Conservation (phyloP, 768 basidiomycete genomes). For the Lactifluus pinguis region DNA sequence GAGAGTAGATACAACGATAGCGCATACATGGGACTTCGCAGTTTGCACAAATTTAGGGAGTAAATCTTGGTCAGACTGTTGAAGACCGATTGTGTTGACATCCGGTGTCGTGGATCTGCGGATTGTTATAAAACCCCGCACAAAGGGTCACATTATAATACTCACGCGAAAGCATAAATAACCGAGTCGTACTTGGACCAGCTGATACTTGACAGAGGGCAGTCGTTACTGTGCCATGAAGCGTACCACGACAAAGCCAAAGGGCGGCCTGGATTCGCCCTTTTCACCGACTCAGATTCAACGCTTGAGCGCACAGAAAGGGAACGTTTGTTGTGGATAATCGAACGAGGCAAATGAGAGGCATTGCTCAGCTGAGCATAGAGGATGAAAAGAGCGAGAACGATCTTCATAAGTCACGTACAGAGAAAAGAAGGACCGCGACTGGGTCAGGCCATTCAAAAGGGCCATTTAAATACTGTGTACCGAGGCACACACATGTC, state of each 20-base stretch:
- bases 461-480: not conserved
- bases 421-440: not conserved
- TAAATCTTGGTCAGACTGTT: too few species aligned
- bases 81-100: too few species aligned
- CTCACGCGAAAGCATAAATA: constrained; percentile 58
- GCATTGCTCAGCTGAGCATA: not conserved
- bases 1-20: too few species aligned
- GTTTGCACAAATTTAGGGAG: too few species aligned
- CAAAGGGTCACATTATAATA: too few species aligned
- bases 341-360: not conserved
- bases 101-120: too few species aligned
- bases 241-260: constrained; percentile 58
- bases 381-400: not conserved
- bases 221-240: constrained; percentile 48
- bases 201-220: constrained; percentile 43
- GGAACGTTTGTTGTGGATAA: not conserved
- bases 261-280: not conserved
- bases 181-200: constrained; percentile 64
- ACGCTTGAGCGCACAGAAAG: not conserved
- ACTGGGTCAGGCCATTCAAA: not conserved
- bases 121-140: too few species aligned
- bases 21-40: too few species aligned
- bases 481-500: not conserved
- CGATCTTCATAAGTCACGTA: not conserved
- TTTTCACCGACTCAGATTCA: not conserved